Evolutionary conservation across 78 protist species (phyloP), one percentile per base, ranked within the genome.

Genomic region (Dictyostelium firmibasis): DNA sequence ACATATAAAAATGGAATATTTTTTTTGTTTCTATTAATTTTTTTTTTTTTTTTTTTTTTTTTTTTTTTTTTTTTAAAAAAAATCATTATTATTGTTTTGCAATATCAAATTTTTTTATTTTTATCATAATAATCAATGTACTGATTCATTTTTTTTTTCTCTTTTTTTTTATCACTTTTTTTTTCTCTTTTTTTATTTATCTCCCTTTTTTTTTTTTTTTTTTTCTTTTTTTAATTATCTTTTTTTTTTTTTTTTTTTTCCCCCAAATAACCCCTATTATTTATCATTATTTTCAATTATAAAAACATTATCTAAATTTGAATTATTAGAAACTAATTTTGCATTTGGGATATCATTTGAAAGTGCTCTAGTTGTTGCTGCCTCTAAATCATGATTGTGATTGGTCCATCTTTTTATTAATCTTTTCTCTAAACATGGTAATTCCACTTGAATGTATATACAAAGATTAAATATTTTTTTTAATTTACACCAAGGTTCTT

Each of bases 261-360:
- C n/a, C n/a, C n/a, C n/a, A n/a, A n/a, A n/a, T n/a, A 47, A 47
- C 2, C 13, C 13, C 8, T 47, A 5, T 47, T 47, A 47, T 47
- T 47, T 47, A 67, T 67, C 29, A 64, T 64, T 64, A 67, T 67
- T 67, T 67, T 67, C 76, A 27, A 67, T 67, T 67, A 67, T 14
- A 4, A 67, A 67, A 11, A 67, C 76, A 67, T 67, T 67, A 3
- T 60, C 70, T 25, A 67, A 27, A 35, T 43, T 79, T 77, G 93
- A 88, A 23, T 88, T 57, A 10, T 6, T 4, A 27, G 69, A 31
- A 4, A 79, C 83, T 18, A 60, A 38, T 27, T 36, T 44, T 31
- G 93, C 85, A 88, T 88, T 88, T 57, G 93, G 93, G 9, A 88
- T 88, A 69, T 88, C 93, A 29, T 88, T 88, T n/a, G 85, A 79